Base-by-base conservation (phyloP, 176 grass and related monocot genomes). In the Melocanna baccifera region DNA sequence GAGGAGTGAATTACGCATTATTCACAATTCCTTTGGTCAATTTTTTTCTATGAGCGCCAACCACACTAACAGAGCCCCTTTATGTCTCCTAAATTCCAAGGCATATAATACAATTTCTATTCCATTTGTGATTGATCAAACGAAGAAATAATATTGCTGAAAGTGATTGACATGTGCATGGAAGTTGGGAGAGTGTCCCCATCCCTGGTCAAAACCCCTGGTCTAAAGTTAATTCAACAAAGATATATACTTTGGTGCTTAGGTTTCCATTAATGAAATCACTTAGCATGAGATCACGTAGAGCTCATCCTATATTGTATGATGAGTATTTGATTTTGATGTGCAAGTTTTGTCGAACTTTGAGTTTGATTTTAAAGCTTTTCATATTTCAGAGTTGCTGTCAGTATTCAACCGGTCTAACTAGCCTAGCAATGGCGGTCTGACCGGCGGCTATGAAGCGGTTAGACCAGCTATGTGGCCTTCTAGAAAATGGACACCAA, bases 151-250 rank as follows among this genome's bases (percentile, higher is more conserved):
- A 74, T 52, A 46, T 56, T 32, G 20, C 18, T 62, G 83, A 91
- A 50, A 80, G 75, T 36, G 88, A 91, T 68, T 59, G 69, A 77
- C 88, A 94, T 91, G 91, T 93, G 86, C 62, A 80, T 43, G 79
- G 63, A 71, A 59, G 83, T 88, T 86, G 64, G 79, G 28, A 57
- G 52, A 72, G 63, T 47, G 71, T 70, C 40, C 51, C 70, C 75
- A 28, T 62, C 59, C 76, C 10, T 79, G 26, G 42, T 4, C 48
- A 34, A 73, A 52, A 12, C 28, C 28, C 47, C 46, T 53, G 8
- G 16, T 64, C 25, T 64, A 29, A 25, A 22, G 59, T 22, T 62
- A 64, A 79, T 65, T 65, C 26, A 30, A 19, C 59, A 18, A 48
- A 79, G 41, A 65, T 65, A 45, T 64, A 43, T 51, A 30, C 18